Conservation (phyloP, 805 yeast species). For the Yueomyces sinensis region DNA sequence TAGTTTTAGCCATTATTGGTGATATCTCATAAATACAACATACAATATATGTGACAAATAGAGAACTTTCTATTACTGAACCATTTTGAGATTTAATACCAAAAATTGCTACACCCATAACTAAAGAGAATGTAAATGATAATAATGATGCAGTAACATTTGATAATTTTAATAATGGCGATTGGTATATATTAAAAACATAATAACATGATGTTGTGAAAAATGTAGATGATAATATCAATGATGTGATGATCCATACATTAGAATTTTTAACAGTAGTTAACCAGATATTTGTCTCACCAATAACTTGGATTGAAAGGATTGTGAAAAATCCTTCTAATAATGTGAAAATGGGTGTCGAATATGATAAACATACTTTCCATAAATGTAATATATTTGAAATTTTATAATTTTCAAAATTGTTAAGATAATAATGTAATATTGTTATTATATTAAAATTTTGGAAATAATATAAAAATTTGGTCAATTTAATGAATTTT, state of each 20-base stretch:
- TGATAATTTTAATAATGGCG: conserved; percentile 59
- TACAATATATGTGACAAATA: conserved; percentile 79
- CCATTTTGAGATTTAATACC: conserved; percentile 79
- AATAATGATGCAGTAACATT: conserved; percentile 65
- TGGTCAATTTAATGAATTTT: conserved; percentile 17
- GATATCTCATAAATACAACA: conserved; percentile 87
- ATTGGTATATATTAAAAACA: conserved; percentile 67
- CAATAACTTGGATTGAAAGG: conserved; percentile 80
- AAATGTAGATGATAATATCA: conserved; percentile 58
- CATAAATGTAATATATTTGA: conserved; percentile 38
- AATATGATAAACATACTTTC: conserved; percentile 56
- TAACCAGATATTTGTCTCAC: conserved; percentile 66
- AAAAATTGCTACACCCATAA: conserved; percentile 58
- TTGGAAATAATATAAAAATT: conserved; percentile 59
- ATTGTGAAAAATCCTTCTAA: conserved; percentile 89
- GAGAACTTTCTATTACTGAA: conserved; percentile 74
- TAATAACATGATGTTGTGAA: conserved; percentile 68
- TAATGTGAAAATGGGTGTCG: conserved; percentile 84
- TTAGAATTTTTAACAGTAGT: conserved; percentile 43
- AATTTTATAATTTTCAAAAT: not conserved
- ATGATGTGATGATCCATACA: conserved; percentile 62
- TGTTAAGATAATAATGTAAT: conserved; percentile 40
- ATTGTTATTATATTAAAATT: conserved; percentile 74
- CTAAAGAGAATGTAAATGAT: conserved; percentile 71
- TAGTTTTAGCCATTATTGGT: conserved; percentile 63